Evolutionary conservation across 2,329 filamentous ascomycete genomes (phyloP), one percentile per base, ranked within the genome.

Genomic region (Xylaria digitata): DNA sequence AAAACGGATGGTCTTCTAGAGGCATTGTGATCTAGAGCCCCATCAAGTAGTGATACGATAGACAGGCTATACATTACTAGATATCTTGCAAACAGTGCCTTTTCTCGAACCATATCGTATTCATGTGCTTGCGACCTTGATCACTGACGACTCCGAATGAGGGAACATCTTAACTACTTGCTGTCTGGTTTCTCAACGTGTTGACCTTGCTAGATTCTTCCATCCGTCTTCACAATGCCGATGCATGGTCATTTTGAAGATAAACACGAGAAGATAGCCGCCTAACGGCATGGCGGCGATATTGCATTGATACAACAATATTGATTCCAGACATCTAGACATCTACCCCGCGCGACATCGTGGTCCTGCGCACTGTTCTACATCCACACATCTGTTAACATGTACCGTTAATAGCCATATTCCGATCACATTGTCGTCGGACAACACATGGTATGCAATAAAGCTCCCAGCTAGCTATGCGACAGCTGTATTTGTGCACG

Each of bases 1-100:
- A 81, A 63, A 85, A 85, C 23, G 92, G 92, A 0, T 97, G 94
- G 94, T 86, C 85, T 69, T 86, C 86, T 74, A 86, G 92, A 65
- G 92, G 92, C 0, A 89, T 97, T 76, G 86, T 93, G 19, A 86
- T 89, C n/a, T 76, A 73, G 63, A 64, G 26, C 40, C 40, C 5
- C 45, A 49, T 65, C 46, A 57, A 42, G 52, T 32, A 40, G 30
- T 26, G 13, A 58, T 55, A 21, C 40, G 17, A 52, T 65, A 57
- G 52, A 65, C 43, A 30, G 21, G 61, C 7, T 56, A 19, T n/a
- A 26, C 40, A 59, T 65, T 30, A n/a, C 23, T 9, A 54, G 37
- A 32, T 42, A 37, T 23, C 8, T 7, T 40, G 15, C 6, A 46
- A 23, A 21, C 11, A 42, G 13, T 42, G 4, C 30, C 43, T 34